Evolutionary conservation across 2,329 filamentous ascomycete species (phyloP), one percentile per base, ranked within the genome.

Genomic region (Blastomyces silverae): DNA sequence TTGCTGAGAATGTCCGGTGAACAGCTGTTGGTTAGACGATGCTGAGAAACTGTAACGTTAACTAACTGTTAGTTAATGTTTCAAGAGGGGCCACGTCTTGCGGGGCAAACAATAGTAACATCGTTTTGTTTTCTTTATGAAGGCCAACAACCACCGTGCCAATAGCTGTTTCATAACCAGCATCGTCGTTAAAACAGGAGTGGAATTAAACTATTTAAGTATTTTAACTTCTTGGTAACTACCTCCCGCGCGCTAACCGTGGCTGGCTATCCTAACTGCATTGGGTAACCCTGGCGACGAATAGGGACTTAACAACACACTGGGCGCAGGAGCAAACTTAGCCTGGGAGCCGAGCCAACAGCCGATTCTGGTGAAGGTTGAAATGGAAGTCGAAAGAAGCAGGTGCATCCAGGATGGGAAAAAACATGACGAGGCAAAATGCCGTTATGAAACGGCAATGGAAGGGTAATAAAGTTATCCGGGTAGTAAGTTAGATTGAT

Each of bases 161-260:
- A 53, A 4, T 13, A 28, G n/a, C 15, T 25, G 50, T 53, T 53
- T 53, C 50, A 28, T 22, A 53, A 53, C 22, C 31, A 25, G 22
- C 25, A 25, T 28, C 28, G 25, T 53, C 5, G 8, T 28, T 13
- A 13, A 17, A 15, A 15, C 5, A 31, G 8, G 50, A 39, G 55
- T 57, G 55, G 3, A 39, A 37, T 57, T 57, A 57, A 57, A 7
- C 55, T 57, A 34, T 57, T 57, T 57, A 57, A 57, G 55, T 57
- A 57, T 57, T 57, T 57, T 39, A 57, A 20, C 28, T 57, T 57
- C 15, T 39, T 39, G 52, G 52, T 13, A 31, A 28, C 53, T 56
- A 31, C 53, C 53, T 56, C 20, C 53, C 8, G 17, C 5, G 10
- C 31, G 55, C 55, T 58, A 58, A 22, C 55, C 34, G 1, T 13